Percentiles rank a stretch among this genome's conserved stretches.
Conservation (phyloP, 352 stramenopile species). For the Pythium myriotylum region DNA sequence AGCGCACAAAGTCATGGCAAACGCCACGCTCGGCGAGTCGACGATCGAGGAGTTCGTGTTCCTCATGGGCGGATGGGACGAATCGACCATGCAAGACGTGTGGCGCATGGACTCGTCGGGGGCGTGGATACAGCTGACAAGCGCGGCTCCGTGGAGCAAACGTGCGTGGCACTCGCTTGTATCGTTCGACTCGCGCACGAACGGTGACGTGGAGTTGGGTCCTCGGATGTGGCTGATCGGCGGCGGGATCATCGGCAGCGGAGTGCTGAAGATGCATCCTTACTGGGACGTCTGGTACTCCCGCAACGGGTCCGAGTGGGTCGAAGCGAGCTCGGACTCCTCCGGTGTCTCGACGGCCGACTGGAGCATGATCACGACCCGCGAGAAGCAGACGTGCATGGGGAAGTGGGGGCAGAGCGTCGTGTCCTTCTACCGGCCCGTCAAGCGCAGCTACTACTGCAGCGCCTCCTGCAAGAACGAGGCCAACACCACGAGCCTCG, state of each 20-base stretch:
- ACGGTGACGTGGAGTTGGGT: slow-evolving; percentile 59
- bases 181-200: slow-evolving; percentile 72
- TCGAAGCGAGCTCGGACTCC: slow-evolving; percentile 58
- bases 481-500: slow-evolving; percentile 45
- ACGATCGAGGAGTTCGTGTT: slow-evolving; percentile 58
- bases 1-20: slow-evolving; percentile 51
- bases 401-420: slow-evolving; percentile 78
- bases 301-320: slow-evolving; percentile 61
- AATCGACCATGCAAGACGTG: slow-evolving; percentile 66
- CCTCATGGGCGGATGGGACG: slow-evolving; percentile 69
- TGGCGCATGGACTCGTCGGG: slow-evolving; percentile 59
- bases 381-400: slow-evolving; percentile 51
- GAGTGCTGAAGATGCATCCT: slow-evolving; percentile 71
- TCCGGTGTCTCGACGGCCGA: slow-evolving; percentile 73
- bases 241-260: slow-evolving; percentile 70
- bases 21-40: slow-evolving; percentile 53
- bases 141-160: slow-evolving; percentile 55
- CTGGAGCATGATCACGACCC: slow-evolving; percentile 67
- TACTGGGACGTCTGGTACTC: slow-evolving; percentile 78
- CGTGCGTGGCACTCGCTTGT: slow-evolving; percentile 78
- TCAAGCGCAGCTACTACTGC: slow-evolving; percentile 62
- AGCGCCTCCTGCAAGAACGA: slow-evolving; percentile 50
- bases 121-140: slow-evolving; percentile 41
- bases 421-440: slow-evolving; percentile 52
- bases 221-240: slow-evolving; percentile 76